Percentiles rank a stretch among this genome's conserved stretches.
Evolutionary conservation across 2,329 filamentous ascomycete species (phyloP).

Genomic region (Ophiosphaerella herpotricha): DNA sequence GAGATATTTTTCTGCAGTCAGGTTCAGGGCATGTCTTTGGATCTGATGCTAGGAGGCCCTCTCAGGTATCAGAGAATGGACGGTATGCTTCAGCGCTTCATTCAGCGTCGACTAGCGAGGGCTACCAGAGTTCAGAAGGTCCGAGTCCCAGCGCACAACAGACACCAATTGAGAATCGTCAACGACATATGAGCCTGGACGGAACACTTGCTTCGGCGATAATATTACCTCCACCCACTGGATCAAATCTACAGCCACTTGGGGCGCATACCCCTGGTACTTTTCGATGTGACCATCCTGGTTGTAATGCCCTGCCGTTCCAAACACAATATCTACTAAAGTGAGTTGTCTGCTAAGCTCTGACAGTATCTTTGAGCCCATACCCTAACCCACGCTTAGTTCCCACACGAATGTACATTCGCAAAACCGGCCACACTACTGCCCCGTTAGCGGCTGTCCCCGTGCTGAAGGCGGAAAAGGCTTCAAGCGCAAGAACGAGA

Average conservation of each 20-base stretch:
- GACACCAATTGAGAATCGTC: conserved; percentile 33
- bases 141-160: conserved; percentile 35
- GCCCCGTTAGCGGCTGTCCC: conserved; percentile 62
- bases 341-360: conserved; percentile 46
- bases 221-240: conserved; percentile 38
- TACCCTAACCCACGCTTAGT: conserved; percentile 34
- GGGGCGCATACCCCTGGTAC: conserved; percentile 34
- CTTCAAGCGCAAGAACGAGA: conserved; percentile 72
- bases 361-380: not conserved
- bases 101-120: conserved; percentile 39
- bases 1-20: conserved; percentile 40
- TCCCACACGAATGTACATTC: conserved; percentile 76
- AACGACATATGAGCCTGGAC: conserved; percentile 38
- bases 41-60: conserved; percentile 35
- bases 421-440: conserved; percentile 66
- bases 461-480: conserved; percentile 66
- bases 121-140: conserved; percentile 45
- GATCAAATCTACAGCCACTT: conserved; percentile 35
- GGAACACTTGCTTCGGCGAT: conserved; percentile 31
- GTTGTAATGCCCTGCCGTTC: conserved; percentile 74
- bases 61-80: conserved; percentile 43
- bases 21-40: conserved; percentile 36
- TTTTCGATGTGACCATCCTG: conserved; percentile 61
- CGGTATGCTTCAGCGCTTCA: conserved; percentile 39
- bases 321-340: conserved; percentile 79